Evolutionary conservation across 768 basidiomycete genomes (phyloP).

Genomic region (Neoboletus brunneissimus): DNA sequence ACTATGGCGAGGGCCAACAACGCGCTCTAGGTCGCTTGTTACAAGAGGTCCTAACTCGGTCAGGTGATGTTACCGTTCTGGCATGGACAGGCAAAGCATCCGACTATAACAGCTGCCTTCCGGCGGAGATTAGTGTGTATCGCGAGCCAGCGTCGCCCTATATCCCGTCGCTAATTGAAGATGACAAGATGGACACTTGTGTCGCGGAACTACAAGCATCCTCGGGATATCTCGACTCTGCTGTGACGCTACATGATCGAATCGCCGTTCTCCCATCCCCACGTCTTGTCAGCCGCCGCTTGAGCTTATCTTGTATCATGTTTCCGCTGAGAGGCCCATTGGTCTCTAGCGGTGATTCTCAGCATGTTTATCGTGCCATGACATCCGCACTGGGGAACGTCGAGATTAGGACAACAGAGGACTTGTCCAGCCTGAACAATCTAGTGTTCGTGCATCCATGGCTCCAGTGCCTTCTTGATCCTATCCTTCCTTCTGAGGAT

Average conservation of each 20-base stretch:
- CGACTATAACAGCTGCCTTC: too few relatives aligned
- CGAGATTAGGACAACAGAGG: not conserved
- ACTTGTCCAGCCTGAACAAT: not conserved
- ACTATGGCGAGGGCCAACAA: too few relatives aligned
- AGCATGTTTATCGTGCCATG: not conserved
- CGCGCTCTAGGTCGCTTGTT: too few relatives aligned
- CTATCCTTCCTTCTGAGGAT: not conserved
- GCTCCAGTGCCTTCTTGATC: not conserved
- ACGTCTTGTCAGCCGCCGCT: not conserved
- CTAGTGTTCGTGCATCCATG: not conserved
- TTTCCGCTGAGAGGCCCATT: not conserved
- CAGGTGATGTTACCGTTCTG: too few relatives aligned
- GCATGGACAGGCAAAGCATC: too few relatives aligned
- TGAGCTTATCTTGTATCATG: not conserved
- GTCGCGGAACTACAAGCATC: not conserved
- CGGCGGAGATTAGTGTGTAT: too few relatives aligned
- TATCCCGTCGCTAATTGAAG: too few relatives aligned
- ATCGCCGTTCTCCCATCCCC: not conserved
- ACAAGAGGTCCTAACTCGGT: too few relatives aligned
- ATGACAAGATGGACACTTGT: too few relatives aligned
- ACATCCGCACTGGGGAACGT: not conserved
- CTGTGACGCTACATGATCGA: not conserved
- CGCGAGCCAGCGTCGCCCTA: too few relatives aligned
- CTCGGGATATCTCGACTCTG: not conserved
- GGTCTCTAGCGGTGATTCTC: not conserved